A percentile compares a stretch with the other conserved stretches of the same genome.
These are phyloP conservation scores for Ilex asprella DNA, from an alignment of 257 asterid genomes.

Conservation along the genomic window DNA sequence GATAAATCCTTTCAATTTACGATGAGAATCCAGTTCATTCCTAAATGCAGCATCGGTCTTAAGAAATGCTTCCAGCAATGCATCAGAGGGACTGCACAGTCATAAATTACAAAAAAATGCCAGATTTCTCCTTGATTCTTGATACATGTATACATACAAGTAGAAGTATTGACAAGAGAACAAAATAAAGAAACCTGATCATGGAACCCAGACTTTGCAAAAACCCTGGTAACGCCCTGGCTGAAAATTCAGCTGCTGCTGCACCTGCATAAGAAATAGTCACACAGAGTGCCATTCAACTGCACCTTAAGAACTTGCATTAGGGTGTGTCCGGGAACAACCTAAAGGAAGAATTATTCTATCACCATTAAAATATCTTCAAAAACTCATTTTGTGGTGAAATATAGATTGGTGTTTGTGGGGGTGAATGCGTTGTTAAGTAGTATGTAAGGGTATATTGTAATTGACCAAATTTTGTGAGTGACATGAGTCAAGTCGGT, in stretches of 20 bases:
- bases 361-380: neutral
- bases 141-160: constrained; percentile 1
- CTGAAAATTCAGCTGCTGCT: constrained; percentile 94
- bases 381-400: neutral
- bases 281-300: constrained; percentile 7
- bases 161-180: neutral
- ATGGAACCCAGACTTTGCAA: constrained; percentile 43
- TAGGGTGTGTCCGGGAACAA: neutral
- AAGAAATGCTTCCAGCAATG: constrained; percentile 66
- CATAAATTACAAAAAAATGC: constrained; percentile 6
- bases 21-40: constrained; percentile 45
- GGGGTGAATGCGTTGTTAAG: neutral
- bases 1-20: constrained; percentile 48
- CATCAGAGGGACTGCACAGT: constrained; percentile 63
- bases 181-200: constrained; percentile 30
- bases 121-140: neutral
- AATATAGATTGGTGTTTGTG: neutral
- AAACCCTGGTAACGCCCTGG: constrained; percentile 80
- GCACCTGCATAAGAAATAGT: constrained; percentile 47
- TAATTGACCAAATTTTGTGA: too few species aligned
- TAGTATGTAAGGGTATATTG: neutral
- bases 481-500: too few species aligned
- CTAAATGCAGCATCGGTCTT: constrained; percentile 78
- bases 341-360: neutral
- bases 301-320: constrained; percentile 7